Evolutionary conservation across 2,329 filamentous ascomycete genomes (phyloP).

Genomic region (Pseudonectria buxi): DNA sequence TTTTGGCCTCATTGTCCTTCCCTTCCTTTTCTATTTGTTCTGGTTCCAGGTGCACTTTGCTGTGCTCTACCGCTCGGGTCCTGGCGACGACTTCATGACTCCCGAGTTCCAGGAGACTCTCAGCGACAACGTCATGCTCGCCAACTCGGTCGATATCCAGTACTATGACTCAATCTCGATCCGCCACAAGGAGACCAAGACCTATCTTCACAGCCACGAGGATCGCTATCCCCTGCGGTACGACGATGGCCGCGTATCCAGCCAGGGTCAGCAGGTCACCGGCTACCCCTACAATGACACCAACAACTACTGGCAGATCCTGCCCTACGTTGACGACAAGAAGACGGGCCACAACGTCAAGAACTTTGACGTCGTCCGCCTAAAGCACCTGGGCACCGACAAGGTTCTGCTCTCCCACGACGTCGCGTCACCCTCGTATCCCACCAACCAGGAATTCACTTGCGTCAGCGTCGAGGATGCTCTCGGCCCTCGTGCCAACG

Average conservation of each 20-base stretch:
- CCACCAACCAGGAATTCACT: conserved; percentile 98
- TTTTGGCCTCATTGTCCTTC: conserved; percentile 80
- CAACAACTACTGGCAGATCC: conserved; percentile 96
- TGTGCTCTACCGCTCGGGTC: conserved; percentile 79
- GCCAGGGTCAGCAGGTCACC: conserved; percentile 95
- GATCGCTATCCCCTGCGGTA: conserved; percentile 90
- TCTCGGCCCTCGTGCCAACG: conserved; percentile 67
- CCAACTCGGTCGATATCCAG: conserved; percentile 77
- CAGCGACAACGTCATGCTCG: conserved; percentile 87
- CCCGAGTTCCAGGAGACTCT: conserved; percentile 97
- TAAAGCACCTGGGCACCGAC: conserved; percentile 81
- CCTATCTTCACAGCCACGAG: conserved; percentile 88
- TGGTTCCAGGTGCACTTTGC: conserved; percentile 99
- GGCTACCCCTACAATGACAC: conserved; percentile 98
- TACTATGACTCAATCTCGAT: conserved; percentile 87
- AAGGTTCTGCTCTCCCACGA: conserved; percentile 87
- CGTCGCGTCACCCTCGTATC: conserved; percentile 91
- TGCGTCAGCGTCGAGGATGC: conserved; percentile 69
- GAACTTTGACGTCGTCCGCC: conserved; percentile 78
- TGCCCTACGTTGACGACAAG: conserved; percentile 60
- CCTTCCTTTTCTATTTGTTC: conserved; percentile 97
- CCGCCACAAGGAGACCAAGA: conserved; percentile 94
- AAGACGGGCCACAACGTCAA: conserved; percentile 59
- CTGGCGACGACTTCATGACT: conserved; percentile 97
- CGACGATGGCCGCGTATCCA: conserved; percentile 94